Base-by-base conservation (phyloP, 805 yeast genomes). In the Kazachstania viticola region DNA sequence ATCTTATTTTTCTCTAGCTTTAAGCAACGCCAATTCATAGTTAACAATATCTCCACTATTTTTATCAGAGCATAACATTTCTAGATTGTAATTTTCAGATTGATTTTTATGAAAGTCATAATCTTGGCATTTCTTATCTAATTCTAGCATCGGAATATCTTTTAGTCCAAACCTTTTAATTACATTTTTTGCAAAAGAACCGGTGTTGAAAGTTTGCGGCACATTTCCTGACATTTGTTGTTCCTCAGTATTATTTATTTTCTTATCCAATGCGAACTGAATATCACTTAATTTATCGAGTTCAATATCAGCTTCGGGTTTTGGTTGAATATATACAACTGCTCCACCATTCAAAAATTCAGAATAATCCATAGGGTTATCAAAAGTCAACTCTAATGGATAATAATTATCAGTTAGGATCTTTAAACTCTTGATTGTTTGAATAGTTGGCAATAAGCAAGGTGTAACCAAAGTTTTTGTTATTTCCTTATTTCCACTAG, bases 381-480 rank as follows among this genome's bases (percentile, higher is more conserved):
- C 47, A 43, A 65, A 64, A 11, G 48, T 41, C n/a, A 64, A 49
- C 2, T 62, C 58, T 30, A 71, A 51, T 3, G 72, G 70, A 42
- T 73, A 76, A 47, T 71, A 73, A 9, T 67, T 69, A 2, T 63
- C 52, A 4, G 69, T 61, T 3, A 51, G 43, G 0, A 77, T 67
- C 26, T 60, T 58, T 2, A 84, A 64, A 5, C 57, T 56, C 7
- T 46, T 35, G 7, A 84, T 73, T 0, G 57, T 56, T 11, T 63
- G 60, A 18, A 79, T 45, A 19, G 69, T 67, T 0, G 94, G 91
- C 26, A 85, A 48, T 27, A 83, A 55, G 39, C 80, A 72, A 0
- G 96, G 96, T 0, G 91, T 60, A 6, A 48, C 34, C 5, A 64
- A 31, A 32, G 3, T 43, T 30, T 5, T 53, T 29, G 1, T 75